These are phyloP conservation scores for Apophysomyces variabilis DNA, from an alignment of 371 early-diverging fungal genomes.

Conservation along the genomic window DNA sequence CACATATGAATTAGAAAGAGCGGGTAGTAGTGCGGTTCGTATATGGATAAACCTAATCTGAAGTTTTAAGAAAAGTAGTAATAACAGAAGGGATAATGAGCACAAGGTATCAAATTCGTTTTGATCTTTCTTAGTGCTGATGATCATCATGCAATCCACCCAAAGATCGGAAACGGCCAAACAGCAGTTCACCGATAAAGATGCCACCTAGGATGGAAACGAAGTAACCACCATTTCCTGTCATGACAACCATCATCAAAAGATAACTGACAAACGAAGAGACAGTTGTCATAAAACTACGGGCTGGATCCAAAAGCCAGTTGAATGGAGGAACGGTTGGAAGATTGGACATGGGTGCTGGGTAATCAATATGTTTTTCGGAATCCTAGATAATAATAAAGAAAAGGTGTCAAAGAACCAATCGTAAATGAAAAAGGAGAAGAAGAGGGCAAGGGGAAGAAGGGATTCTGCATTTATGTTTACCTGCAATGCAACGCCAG, in stretches of 20 bases:
- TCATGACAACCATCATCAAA: conserved; percentile 86
- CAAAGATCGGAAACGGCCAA: conserved; percentile 54
- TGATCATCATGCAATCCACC: conserved; percentile 37
- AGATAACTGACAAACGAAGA: conserved; percentile 62
- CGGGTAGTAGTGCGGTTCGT: too few relatives aligned
- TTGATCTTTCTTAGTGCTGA: conserved; percentile 51
- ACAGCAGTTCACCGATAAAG: conserved; percentile 70
- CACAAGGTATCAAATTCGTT: conserved; percentile 41
- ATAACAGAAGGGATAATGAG: not conserved
- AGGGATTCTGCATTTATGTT: not conserved
- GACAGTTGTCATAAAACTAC: conserved; percentile 53
- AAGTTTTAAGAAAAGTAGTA: not conserved
- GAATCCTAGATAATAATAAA: not conserved
- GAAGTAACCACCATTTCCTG: conserved; percentile 77
- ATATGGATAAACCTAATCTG: too few relatives aligned
- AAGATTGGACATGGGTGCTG: conserved; percentile 20
- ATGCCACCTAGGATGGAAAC: conserved; percentile 67
- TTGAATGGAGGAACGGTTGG: conserved; percentile 55
- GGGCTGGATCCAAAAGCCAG: conserved; percentile 56
- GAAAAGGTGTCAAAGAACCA: not conserved
- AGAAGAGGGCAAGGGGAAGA: not conserved
- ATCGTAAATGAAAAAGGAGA: too few relatives aligned
- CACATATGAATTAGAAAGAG: too few relatives aligned
- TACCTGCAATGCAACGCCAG: conserved; percentile 2
- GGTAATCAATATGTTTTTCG: conserved; percentile 19